Conservation (phyloP, 2,329 filamentous ascomycete genomes). For the Beauveria asiatica region DNA sequence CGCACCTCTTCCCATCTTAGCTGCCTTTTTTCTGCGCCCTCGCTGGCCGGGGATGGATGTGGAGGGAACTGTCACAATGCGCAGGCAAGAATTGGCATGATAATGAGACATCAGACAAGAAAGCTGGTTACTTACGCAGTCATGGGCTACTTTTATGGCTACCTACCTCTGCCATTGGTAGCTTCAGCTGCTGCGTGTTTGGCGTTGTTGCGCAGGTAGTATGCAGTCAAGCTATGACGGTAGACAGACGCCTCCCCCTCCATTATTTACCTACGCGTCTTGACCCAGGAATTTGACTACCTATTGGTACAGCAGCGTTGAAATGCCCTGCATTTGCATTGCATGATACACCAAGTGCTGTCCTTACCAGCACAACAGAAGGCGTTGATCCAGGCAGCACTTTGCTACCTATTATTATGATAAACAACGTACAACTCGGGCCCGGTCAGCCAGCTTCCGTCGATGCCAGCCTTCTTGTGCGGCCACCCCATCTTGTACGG, state of each 20-base stretch:
- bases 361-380: neutral
- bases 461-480: too few species aligned
- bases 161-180: neutral
- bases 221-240: neutral
- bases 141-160: too few species aligned
- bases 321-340: too few species aligned
- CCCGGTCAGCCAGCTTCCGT: too few species aligned
- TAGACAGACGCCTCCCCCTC: neutral
- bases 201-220: neutral
- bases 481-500: too few species aligned
- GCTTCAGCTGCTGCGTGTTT: neutral
- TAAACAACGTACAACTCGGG: too few species aligned
- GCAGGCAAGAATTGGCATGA: neutral
- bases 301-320: too few species aligned
- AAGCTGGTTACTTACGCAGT: neutral
- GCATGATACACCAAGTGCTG: too few species aligned
- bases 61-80: neutral
- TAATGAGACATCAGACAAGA: neutral
- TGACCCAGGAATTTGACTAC: too few species aligned
- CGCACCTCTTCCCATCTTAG: conserved; percentile 1
- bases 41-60: neutral
- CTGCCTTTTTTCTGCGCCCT: neutral
- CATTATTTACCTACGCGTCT: neutral
- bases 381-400: neutral
- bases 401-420: too few species aligned